Conservation (phyloP, 1,139 yeast species). For the Yamadazyma friedrichii region DNA sequence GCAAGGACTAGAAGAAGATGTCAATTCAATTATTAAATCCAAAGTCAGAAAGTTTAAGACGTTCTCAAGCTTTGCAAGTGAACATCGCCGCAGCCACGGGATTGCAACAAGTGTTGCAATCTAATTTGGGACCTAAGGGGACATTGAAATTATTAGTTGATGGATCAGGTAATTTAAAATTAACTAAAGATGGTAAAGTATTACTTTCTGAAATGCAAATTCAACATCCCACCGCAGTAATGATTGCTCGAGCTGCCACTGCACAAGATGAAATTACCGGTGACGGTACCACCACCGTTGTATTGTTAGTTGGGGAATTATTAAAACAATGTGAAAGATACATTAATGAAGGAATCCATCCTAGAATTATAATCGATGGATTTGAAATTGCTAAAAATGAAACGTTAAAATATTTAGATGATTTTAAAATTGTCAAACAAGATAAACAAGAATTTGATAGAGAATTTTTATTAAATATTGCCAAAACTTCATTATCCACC, state of each 20-base stretch:
- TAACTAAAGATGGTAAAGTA: conserved; percentile 97
- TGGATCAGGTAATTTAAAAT: conserved; percentile 92
- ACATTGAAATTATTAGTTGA: conserved; percentile 95
- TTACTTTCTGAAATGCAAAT: conserved; percentile 95
- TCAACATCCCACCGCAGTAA: conserved; percentile 98
- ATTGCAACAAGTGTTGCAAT: conserved; percentile 83
- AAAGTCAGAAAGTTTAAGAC: conserved; percentile 91
- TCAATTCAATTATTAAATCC: conserved; percentile 92
- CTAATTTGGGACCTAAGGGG: conserved; percentile 96
- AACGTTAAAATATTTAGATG: conserved; percentile 65
- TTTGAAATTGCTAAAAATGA: conserved; percentile 86
- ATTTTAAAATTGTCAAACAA: conserved; percentile 38
- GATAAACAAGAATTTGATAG: conserved; percentile 57
- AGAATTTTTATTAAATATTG: conserved; percentile 86
- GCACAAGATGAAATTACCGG: conserved; percentile 99
- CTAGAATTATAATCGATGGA: conserved; percentile 92
- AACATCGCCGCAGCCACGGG: conserved; percentile 97
- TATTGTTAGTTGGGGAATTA: conserved; percentile 89
- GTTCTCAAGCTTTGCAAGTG: conserved; percentile 93
- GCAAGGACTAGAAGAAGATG: conserved; percentile 5
- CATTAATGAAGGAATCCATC: conserved; percentile 93
- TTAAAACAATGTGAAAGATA: conserved; percentile 93
- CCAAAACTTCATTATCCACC: conserved; percentile 84
- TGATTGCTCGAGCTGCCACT: conserved; percentile 98
- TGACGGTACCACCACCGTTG: conserved; percentile 98